These are phyloP conservation scores for Potentilla sterilis DNA, from an alignment of 306 rosid species.

Conservation along the genomic window DNA sequence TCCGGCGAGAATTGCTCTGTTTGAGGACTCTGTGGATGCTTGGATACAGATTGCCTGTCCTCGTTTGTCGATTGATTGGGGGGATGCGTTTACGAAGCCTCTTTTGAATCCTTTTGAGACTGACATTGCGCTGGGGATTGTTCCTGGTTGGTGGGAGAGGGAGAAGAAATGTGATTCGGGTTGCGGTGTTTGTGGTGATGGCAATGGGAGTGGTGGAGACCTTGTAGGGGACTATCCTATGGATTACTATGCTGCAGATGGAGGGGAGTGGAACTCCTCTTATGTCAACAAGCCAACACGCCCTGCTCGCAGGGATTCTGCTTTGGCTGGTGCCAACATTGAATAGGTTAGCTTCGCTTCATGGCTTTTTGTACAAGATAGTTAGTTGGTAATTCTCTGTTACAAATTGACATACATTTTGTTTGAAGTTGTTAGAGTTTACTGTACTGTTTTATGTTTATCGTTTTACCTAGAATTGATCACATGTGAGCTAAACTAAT, in stretches of 20 bases:
- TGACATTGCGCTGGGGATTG: conserved; percentile 73
- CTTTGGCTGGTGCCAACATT: conserved; percentile 8
- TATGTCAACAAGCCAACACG: conserved; percentile 53
- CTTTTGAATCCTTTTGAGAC: conserved; percentile 88
- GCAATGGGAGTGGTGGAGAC: conserved; percentile 23
- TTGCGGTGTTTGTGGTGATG: conserved; percentile 32
- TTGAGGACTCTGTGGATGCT: conserved; percentile 83
- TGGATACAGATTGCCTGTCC: conserved; percentile 98
- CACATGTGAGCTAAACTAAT: background rate
- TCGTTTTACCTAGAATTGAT: background rate
- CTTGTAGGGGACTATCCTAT: conserved; percentile 69
- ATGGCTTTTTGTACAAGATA: background rate
- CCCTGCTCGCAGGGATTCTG: conserved; percentile 39
- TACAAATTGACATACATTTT: background rate
- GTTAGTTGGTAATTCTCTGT: background rate
- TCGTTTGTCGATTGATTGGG: conserved; percentile 91
- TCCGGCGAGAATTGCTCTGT: conserved; percentile 61
- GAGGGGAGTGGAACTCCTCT: conserved; percentile 94
- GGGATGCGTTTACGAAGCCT: conserved; percentile 82
- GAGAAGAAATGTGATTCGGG: conserved; percentile 20
- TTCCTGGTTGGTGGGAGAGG: conserved; percentile 96
- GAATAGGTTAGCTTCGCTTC: conserved; percentile 6
- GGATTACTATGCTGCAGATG: conserved; percentile 93
- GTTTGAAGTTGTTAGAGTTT: background rate
- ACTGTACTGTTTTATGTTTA: background rate